phyloP scores from a whole-genome alignment of 78 protist species.

The Polysphondylium violaceum region DNA sequence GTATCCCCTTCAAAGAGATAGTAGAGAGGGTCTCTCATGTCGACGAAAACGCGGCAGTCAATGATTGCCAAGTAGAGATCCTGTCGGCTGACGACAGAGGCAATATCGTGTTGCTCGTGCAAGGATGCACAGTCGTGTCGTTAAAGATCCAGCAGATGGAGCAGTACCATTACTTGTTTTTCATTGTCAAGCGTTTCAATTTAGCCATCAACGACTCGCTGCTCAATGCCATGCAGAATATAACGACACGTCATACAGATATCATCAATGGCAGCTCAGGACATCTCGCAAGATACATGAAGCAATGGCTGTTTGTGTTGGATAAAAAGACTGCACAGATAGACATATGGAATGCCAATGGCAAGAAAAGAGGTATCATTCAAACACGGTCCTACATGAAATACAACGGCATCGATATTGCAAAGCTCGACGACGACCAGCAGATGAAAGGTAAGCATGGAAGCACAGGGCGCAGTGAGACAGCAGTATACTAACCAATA shows the following conservation, averaged over 20 bases:
- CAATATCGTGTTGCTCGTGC: conserved; percentile 4
- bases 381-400: not conserved
- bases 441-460: no score
- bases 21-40: conserved; percentile 8
- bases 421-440: no score
- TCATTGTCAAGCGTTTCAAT: conserved; percentile 32
- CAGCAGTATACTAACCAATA: not conserved
- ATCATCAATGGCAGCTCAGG: not conserved
- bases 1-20: conserved; percentile 8
- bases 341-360: conserved; percentile 54
- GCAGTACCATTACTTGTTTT: not conserved
- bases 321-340: conserved; percentile 14
- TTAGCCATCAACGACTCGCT: not conserved
- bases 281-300: not conserved
- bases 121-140: conserved; percentile 2
- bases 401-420: not conserved
- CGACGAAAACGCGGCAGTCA: not conserved
- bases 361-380: conserved; percentile 46
- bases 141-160: conserved; percentile 49
- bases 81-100: conserved; percentile 25
- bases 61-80: not conserved
- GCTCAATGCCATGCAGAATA: not conserved
- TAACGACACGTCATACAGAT: not conserved
- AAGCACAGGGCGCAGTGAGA: no score
- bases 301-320: conserved; percentile 65